phyloP scores from a whole-genome alignment of 345 rosid genomes.

The Citrus cavaleriei region DNA sequence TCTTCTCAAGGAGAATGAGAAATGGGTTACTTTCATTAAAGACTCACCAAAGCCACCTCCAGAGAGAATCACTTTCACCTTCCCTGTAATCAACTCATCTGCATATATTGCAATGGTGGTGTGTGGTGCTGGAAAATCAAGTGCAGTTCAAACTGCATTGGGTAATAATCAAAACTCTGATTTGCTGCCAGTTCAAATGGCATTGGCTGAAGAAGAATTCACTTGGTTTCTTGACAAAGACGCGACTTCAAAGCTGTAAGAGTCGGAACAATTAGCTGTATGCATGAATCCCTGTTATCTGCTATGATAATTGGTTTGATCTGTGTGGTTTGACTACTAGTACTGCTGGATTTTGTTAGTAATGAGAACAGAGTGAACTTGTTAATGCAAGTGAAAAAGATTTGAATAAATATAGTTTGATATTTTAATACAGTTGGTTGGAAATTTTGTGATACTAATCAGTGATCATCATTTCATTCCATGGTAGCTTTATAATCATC shows the following conservation, averaged over 20 bases:
- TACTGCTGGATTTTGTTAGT: neutral
- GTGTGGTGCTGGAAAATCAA: conserved; percentile 66
- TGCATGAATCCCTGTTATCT: neutral
- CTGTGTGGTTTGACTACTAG: neutral
- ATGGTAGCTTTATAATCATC: neutral
- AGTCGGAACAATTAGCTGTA: neutral
- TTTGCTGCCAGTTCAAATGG: conserved; percentile 55
- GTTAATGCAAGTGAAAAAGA: neutral
- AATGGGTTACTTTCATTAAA: conserved; percentile 68
- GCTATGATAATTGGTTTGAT: neutral
- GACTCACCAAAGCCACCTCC: conserved; percentile 92
- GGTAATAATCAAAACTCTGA: conserved; percentile 32
- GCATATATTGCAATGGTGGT: conserved; percentile 68
- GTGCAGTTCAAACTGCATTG: conserved; percentile 49
- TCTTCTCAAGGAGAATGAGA: conserved; percentile 57
- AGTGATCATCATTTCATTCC: neutral
- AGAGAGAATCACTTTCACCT: conserved; percentile 77
- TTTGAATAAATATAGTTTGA: conserved; percentile 6
- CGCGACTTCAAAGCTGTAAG: conserved; percentile 71
- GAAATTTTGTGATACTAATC: neutral
- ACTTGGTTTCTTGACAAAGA: conserved; percentile 83
- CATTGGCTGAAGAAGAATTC: conserved; percentile 68
- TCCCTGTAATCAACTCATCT: conserved; percentile 83
- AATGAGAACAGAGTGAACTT: neutral
- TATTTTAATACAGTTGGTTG: neutral